A percentile compares a stretch with the other conserved stretches of the same genome.
Conservation (phyloP, 306 rosid genomes). For the Pyrus pyrifolia region DNA sequence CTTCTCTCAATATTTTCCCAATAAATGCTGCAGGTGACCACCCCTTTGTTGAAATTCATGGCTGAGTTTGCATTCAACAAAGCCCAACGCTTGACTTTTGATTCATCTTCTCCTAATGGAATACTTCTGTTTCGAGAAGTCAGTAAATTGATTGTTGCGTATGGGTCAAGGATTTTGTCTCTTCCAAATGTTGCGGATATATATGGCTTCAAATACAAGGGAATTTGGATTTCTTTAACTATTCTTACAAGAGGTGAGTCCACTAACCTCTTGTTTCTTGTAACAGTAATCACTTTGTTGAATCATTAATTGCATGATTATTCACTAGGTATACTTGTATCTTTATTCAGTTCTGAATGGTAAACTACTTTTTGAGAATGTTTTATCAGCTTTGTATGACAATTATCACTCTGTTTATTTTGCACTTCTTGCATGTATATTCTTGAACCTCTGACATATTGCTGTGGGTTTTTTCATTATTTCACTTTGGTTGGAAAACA, state of each 20-base stretch:
- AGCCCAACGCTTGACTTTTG: constrained; percentile 96
- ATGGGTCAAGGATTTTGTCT: constrained; percentile 88
- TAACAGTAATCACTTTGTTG: neutral
- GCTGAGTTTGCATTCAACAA: constrained; percentile 95
- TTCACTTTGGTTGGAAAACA: neutral
- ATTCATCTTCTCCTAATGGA: constrained; percentile 99
- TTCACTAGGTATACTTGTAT: neutral
- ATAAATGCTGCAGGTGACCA: constrained; percentile 67
- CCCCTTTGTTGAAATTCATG: constrained; percentile 92
- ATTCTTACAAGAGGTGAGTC: constrained; percentile 75
- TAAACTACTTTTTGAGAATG: neutral
- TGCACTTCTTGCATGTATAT: neutral
- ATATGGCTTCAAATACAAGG: constrained; percentile 89
- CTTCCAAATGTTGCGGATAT: constrained; percentile 85
- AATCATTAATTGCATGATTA: neutral
- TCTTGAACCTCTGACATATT: neutral
- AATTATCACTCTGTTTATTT: neutral
- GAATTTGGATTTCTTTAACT: constrained; percentile 88
- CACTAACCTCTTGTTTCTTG: constrained; percentile 12
- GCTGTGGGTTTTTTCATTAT: neutral
- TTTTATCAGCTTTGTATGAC: neutral
- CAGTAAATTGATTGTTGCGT: constrained; percentile 87
- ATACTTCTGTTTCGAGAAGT: constrained; percentile 99
- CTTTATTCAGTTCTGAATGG: neutral
- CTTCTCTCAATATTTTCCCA: neutral